A percentile compares a stretch with the other conserved stretches of the same genome.
Evolutionary conservation across 2,329 filamentous ascomycete genomes (phyloP).

Genomic region (Aureobasidium lini): DNA sequence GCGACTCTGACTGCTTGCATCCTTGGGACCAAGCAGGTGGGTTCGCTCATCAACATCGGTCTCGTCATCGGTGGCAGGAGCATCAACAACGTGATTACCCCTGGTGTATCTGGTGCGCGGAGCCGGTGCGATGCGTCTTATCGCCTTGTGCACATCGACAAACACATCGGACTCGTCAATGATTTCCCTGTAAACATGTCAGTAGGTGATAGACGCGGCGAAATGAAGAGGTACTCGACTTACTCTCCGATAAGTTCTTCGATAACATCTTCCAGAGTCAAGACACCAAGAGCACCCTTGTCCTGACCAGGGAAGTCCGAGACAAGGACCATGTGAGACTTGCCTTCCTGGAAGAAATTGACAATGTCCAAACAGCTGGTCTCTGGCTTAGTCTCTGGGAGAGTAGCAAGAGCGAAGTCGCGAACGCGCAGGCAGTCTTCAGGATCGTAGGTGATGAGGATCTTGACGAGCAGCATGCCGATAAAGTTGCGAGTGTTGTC

Average conservation of each 20-base stretch:
- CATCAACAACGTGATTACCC: conserved; percentile 16
- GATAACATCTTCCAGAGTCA: conserved; percentile 95
- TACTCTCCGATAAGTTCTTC: conserved; percentile 97
- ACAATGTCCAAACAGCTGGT: conserved; percentile 97
- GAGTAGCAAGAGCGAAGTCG: conserved; percentile 85
- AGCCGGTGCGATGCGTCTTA: conserved; percentile 77
- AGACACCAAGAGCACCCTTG: conserved; percentile 82
- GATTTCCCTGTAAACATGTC: conserved; percentile 63
- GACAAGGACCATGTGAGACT: conserved; percentile 96
- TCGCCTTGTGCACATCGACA: conserved; percentile 96
- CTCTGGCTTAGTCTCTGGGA: conserved; percentile 89
- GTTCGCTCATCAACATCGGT: conserved; percentile 19
- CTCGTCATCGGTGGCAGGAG: conserved; percentile 18
- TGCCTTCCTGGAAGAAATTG: conserved; percentile 99
- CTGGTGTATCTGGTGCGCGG: conserved; percentile 53
- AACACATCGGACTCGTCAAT: conserved; percentile 99
- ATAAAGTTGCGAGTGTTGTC: conserved; percentile 83
- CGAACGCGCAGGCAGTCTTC: conserved; percentile 81
- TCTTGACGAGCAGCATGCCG: conserved; percentile 97
- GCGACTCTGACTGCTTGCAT: background rate
- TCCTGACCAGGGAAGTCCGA: conserved; percentile 87
- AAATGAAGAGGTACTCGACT: conserved; percentile 32
- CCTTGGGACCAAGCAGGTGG: conserved; percentile 1
- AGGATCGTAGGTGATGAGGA: conserved; percentile 96
- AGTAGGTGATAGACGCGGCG: background rate